Base-by-base conservation (phyloP, 805 yeast species). In the Metschnikowia rubicola region DNA sequence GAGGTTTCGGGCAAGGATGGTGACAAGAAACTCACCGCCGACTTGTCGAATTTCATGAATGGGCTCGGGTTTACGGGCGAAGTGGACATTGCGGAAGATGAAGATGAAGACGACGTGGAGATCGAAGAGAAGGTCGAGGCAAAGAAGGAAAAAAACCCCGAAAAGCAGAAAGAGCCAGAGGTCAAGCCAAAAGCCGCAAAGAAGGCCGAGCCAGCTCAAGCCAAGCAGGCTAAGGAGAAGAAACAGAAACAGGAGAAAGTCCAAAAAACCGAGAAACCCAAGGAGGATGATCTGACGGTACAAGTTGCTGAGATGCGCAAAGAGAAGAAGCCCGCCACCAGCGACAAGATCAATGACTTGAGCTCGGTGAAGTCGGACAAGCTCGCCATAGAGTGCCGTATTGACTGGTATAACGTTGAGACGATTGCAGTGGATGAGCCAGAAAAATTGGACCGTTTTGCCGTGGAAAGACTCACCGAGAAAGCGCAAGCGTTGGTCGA, bases 331-430 rank as follows among this genome's bases (percentile, higher is more conserved):
- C 35, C 35, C 21, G 46, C 41, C 39, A 9, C 32, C 10, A 28
- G 49, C 3, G 73, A 66, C 43, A 70, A 64, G 50, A 55, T 68
- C 11, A 60, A 65, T 28, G 57, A 68, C 45, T 56, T 79, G 38
- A 68, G 77, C 41, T 67, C 84, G 2, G 83, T 86, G 29, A 70
- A 71, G 41, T 70, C 84, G 7, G 78, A 79, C 41, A 83, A 78
- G 51, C 70, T 87, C 32, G 46, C 73, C 0, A 67, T 90, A 34
- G 82, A 85, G 36, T 77, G 83, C 32, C 78, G 84, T 54, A 69
- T 78, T 19, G 88, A 85, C 54, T 91, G 97, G 97, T 88, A 81
- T 64, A 79, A 83, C 49, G 65, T 78, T n/a, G 77, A 81, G 17
- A 56, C 58, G 6, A 62, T 55, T 11, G 44, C 56, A 4, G 50